phyloP scores from a whole-genome alignment of 495 filamentous ascomycete species.

The Neurospora sp. region DNA sequence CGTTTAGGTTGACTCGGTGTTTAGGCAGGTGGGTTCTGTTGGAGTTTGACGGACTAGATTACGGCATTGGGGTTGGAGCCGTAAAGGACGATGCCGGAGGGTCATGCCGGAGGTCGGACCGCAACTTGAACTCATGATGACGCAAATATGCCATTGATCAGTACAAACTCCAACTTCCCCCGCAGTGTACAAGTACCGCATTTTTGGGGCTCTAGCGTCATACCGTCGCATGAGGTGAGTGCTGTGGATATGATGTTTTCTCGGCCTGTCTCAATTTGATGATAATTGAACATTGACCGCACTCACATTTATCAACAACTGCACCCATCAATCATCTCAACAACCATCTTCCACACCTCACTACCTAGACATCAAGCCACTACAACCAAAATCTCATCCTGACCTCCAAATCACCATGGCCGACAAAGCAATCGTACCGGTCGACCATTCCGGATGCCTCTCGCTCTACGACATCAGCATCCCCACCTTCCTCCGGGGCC shows the following conservation, averaged over 20 bases:
- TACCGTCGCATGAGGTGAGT: background rate
- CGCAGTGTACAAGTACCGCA: background rate
- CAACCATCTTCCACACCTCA: background rate
- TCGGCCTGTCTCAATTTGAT: background rate
- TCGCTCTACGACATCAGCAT: slow-evolving; percentile 19
- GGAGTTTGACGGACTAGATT: background rate
- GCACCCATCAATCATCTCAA: background rate
- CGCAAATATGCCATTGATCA: background rate
- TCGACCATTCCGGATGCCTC: background rate
- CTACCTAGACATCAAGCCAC: background rate
- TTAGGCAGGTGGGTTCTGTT: background rate
- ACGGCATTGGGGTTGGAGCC: background rate
- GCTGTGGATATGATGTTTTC: background rate
- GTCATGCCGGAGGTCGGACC: background rate
- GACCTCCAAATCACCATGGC: background rate
- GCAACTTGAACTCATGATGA: background rate
- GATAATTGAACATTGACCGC: background rate
- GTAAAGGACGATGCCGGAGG: background rate
- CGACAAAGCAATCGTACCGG: no score
- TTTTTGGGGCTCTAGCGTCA: background rate
- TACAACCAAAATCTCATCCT: background rate
- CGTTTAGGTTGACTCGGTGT: background rate
- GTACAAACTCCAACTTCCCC: background rate
- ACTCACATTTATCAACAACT: background rate
- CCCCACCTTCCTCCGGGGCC: slow-evolving; percentile 10